These are phyloP conservation scores for Neocucurbitaria cava DNA, from an alignment of 2,329 filamentous ascomycete genomes.

Conservation along the genomic window DNA sequence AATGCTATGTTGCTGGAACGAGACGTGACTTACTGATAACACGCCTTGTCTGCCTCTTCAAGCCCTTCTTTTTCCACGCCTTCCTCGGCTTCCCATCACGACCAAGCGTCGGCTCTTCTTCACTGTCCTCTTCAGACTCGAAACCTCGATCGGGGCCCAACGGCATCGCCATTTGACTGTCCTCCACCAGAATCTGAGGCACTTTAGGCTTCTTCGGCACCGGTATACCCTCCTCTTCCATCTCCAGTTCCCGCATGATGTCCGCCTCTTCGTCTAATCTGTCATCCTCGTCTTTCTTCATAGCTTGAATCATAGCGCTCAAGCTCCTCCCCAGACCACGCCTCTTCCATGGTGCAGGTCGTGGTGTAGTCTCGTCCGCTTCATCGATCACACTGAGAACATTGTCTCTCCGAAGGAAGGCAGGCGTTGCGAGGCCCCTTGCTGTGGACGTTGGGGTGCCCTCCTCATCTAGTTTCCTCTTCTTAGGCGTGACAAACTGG, in stretches of 20 bases:
- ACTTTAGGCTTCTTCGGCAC: constrained; percentile 34
- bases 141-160: constrained; percentile 53
- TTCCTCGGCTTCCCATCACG: constrained; percentile 66
- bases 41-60: constrained; percentile 77
- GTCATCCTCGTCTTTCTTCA: constrained; percentile 64
- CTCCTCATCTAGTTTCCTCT: constrained; percentile 52
- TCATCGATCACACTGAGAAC: constrained; percentile 64
- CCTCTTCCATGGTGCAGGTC: constrained; percentile 53
- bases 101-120: constrained; percentile 51
- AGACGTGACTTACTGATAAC: constrained; percentile 60
- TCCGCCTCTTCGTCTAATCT: constrained; percentile 75
- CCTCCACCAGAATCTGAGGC: constrained; percentile 48
- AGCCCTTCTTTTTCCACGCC: constrained; percentile 81
- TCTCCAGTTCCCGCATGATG: constrained; percentile 74
- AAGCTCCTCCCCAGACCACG: constrained; percentile 68
- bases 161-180: constrained; percentile 54
- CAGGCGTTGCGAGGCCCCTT: constrained; percentile 69
- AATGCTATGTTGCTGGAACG: not conserved
- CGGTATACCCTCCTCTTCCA: constrained; percentile 43
- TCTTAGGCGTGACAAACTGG: constrained; percentile 67
- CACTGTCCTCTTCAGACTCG: constrained; percentile 67
- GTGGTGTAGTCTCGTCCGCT: constrained; percentile 50
- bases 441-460: constrained; percentile 43
- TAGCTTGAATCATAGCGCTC: constrained; percentile 74
- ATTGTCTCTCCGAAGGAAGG: constrained; percentile 68